Conservation (phyloP, 768 basidiomycete genomes). For the Hydnomerulius pinastri region DNA sequence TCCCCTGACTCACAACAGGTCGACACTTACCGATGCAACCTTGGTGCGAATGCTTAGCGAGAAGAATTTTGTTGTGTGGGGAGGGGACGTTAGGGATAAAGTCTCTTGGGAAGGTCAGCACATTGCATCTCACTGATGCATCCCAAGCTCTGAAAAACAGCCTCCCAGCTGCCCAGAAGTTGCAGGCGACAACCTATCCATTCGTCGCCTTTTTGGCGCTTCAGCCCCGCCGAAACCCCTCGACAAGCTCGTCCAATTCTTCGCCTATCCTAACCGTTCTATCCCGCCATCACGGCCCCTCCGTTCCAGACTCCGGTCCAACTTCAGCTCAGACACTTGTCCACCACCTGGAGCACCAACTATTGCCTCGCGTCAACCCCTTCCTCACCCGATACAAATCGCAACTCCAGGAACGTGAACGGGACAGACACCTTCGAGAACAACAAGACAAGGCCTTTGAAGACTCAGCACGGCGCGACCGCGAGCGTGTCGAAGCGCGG, state of each 20-base stretch:
- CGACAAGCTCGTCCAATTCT: conserved; percentile 32
- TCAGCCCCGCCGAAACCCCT: conserved; percentile 61
- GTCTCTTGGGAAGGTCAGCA: conserved; percentile 76
- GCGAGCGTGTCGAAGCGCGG: conserved; percentile 61
- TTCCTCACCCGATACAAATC: conserved; percentile 67
- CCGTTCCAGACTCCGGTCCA: conserved; percentile 47
- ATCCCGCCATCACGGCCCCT: conserved; percentile 78
- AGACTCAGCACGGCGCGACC: conserved; percentile 64
- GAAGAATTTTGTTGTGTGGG: conserved; percentile 86
- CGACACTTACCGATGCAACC: conserved; percentile 72
- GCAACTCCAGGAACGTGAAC: conserved; percentile 49
- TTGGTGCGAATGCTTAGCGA: conserved; percentile 70
- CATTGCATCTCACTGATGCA: neutral
- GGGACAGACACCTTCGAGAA: conserved; percentile 65
- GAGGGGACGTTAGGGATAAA: conserved; percentile 81
- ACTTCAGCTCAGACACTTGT: conserved; percentile 67
- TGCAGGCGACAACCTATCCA: conserved; percentile 89
- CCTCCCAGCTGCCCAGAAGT: conserved; percentile 57
- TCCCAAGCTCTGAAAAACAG: conserved; percentile 1
- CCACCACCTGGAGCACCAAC: conserved; percentile 64
- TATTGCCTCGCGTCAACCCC: conserved; percentile 80
- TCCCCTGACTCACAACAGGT: conserved; percentile 39
- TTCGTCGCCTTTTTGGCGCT: conserved; percentile 91
- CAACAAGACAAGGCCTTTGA: conserved; percentile 83
- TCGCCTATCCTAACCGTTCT: conserved; percentile 72